Conservation (phyloP, 768 basidiomycete genomes). For the Leccinum pellstonianum region DNA sequence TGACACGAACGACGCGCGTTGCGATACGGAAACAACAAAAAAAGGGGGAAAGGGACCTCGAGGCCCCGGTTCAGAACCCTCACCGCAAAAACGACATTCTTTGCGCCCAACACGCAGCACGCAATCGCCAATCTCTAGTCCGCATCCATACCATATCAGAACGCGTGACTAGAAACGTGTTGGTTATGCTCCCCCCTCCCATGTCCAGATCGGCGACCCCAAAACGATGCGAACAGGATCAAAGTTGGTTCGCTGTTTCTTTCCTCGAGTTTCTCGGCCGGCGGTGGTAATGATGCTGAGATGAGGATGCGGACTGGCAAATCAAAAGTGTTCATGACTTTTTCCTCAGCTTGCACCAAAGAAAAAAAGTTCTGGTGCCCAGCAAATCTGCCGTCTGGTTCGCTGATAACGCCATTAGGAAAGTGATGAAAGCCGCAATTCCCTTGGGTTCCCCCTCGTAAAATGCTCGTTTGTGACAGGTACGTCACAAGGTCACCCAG, state of each 20-base stretch:
- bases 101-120: constrained; percentile 12
- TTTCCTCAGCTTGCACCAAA: background rate
- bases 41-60: background rate
- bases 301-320: constrained; percentile 9
- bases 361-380: constrained; percentile 1
- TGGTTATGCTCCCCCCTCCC: background rate
- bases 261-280: background rate
- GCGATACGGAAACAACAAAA: background rate
- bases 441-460: constrained; percentile 10
- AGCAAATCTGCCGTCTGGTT: constrained; percentile 13
- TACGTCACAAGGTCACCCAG: constrained; percentile 11
- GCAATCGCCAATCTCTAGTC: constrained; percentile 3
- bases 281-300: background rate
- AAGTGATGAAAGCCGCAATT: constrained; percentile 11
- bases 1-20: background rate
- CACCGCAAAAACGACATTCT: constrained; percentile 9
- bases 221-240: background rate
- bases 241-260: constrained; percentile 1
- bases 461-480: constrained; percentile 13
- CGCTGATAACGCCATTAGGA: constrained; percentile 24
- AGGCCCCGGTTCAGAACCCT: constrained; percentile 9
- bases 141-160: background rate
- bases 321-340: constrained; percentile 2
- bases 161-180: constrained; percentile 20
- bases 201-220: constrained; percentile 9